A percentile compares a stretch with the other conserved stretches of the same genome.
Conservation (phyloP, 495 filamentous ascomycete genomes). For the Neurospora terricola region DNA sequence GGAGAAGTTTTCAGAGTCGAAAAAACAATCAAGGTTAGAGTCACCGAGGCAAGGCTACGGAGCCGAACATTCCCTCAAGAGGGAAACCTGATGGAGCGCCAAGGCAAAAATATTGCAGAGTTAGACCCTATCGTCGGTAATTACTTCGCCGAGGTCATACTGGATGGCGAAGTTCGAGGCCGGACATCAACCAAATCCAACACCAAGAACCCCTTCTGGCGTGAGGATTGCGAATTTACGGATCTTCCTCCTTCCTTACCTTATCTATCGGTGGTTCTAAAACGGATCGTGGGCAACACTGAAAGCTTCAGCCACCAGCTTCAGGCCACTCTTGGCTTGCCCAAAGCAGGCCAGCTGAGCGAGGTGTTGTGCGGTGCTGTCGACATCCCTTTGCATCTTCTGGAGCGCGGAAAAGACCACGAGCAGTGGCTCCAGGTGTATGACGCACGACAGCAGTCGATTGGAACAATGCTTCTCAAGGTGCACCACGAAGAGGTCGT, state of each 20-base stretch:
- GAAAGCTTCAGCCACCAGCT: slow-evolving; percentile 34
- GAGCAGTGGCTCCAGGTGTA: slow-evolving; percentile 88
- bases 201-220: slow-evolving; percentile 84
- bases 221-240: slow-evolving; percentile 79
- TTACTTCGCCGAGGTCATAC: slow-evolving; percentile 84
- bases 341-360: slow-evolving; percentile 24
- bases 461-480: slow-evolving; percentile 84
- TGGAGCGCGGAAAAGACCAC: slow-evolving; percentile 65
- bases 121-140: slow-evolving; percentile 37
- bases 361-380: slow-evolving; percentile 57
- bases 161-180: slow-evolving; percentile 82
- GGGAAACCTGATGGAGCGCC: slow-evolving; percentile 21
- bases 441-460: slow-evolving; percentile 55
- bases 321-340: slow-evolving; percentile 32
- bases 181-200: slow-evolving; percentile 75
- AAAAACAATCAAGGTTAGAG: slow-evolving; percentile 43
- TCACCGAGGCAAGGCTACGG: slow-evolving; percentile 50
- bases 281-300: slow-evolving; percentile 45
- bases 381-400: slow-evolving; percentile 74
- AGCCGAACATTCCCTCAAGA: slow-evolving; percentile 17
- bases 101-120: slow-evolving; percentile 19
- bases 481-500: slow-evolving; percentile 77
- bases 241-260: slow-evolving; percentile 77
- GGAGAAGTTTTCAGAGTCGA: slow-evolving; percentile 49
- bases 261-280: slow-evolving; percentile 72